Base-by-base conservation (phyloP, 495 filamentous ascomycete genomes). In the Neurospora terricola region DNA sequence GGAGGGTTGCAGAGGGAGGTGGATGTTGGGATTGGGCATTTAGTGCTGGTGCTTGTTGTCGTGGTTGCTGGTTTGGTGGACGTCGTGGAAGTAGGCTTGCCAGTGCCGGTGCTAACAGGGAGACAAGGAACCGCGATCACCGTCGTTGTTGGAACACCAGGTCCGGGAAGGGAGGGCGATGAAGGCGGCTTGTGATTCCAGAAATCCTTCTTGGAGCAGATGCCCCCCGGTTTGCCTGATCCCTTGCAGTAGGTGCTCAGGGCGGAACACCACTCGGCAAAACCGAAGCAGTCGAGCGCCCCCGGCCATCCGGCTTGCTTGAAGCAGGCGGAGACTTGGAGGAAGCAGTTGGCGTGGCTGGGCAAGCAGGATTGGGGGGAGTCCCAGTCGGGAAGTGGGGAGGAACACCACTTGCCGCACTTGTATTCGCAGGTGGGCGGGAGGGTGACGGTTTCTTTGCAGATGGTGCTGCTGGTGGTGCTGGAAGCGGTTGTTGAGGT, bases 371-470 rank as follows among this genome's bases (percentile, higher is more conserved):
- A 69, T 5, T 76, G 42, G 30, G 75, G 42, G 73, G 84, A 83
- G n/a, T 75, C 72, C 80, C 81, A 87, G 74, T 80, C 72, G 38
- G 85, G 85, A 12, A 87, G 70, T 6, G 84, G 82, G n/a, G 77
- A 76, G 12, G 83, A 83, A 78, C 85, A 87, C 85, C 85, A 87
- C 38, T 80, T 82, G 68, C 85, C 85, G 75, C 84, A 83, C 71
- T 81, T 80, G 77, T 85, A 86, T 70, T 87, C 85, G 76, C 85
- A 87, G 30, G 79, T 80, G 36, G 84, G 73, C 2, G 82, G 81
- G 48, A 81, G 77, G 23, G 82, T 81, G 36, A 78, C 77, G 54
- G 84, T 84, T 38, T 78, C 77, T 6, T 79, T 81, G 76, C 82
- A 84, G 42, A 82, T 74, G 69, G 82, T 80, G n/a, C 77, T 83